These are phyloP conservation scores for Wickerhamiella parazyma DNA, from an alignment of 805 yeast species.

Conservation along the genomic window DNA sequence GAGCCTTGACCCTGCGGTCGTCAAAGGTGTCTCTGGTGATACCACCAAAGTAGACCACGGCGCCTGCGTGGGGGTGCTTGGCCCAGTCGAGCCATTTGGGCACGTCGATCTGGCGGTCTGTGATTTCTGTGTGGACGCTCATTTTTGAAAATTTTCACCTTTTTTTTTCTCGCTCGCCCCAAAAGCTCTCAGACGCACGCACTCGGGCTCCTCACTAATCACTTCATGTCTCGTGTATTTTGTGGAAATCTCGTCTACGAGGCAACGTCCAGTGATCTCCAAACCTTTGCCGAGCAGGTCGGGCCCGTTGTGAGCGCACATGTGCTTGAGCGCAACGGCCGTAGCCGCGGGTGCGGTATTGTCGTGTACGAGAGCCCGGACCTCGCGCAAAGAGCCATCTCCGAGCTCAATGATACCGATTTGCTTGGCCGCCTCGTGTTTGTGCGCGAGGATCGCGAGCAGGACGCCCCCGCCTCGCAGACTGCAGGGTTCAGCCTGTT, in stretches of 20 bases:
- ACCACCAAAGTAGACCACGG: conserved; percentile 37
- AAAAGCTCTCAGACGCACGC: no score
- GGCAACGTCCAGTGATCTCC: conserved; percentile 28
- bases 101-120: conserved; percentile 13
- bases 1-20: conserved; percentile 28
- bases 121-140: conserved; percentile 11
- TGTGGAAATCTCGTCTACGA: conserved; percentile 32
- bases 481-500: conserved; percentile 30
- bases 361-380: conserved; percentile 61
- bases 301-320: conserved; percentile 72
- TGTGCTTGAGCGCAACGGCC: conserved; percentile 64
- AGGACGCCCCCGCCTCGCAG: conserved; percentile 10
- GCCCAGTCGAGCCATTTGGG: conserved; percentile 27
- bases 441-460: conserved; percentile 67
- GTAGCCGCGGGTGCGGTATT: conserved; percentile 44
- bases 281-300: conserved; percentile 30
- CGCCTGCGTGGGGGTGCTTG: conserved; percentile 34
- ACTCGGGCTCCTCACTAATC: neutral
- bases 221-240: conserved; percentile 25
- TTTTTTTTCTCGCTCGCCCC: no score
- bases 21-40: conserved; percentile 36
- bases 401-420: conserved; percentile 47
- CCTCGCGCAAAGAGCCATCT: conserved; percentile 60
- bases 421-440: conserved; percentile 67
- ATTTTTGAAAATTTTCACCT: no score